These are phyloP conservation scores for Cutaneotrichosporon sp. DNA, from an alignment of 1,284 basidiomycete genomes.

Conservation along the genomic window DNA sequence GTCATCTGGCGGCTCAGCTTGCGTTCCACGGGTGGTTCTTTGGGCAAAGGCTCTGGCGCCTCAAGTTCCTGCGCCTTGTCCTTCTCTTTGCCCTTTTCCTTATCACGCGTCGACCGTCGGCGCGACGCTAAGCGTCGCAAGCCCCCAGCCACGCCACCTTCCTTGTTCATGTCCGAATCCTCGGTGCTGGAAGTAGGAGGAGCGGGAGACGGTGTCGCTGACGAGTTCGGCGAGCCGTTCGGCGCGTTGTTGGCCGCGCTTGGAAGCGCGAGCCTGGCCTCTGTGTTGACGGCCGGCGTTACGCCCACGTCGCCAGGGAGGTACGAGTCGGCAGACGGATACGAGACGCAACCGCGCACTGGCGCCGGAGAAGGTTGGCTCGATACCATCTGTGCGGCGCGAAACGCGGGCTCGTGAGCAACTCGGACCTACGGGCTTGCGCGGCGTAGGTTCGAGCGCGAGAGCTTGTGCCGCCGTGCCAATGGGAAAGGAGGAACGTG, in stretches of 20 bases:
- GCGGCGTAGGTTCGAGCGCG: conserved; percentile 12
- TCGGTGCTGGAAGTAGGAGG: neutral
- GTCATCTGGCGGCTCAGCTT: conserved; percentile 9
- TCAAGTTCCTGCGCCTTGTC: neutral
- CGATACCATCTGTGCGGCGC: conserved; percentile 39
- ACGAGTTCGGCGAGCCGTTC: neutral
- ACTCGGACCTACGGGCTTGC: conserved; percentile 13
- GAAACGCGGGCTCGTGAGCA: conserved; percentile 8
- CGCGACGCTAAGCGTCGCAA: conserved; percentile 6
- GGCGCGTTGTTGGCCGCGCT: neutral
- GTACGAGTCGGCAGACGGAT: conserved; percentile 44
- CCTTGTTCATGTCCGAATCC: conserved; percentile 7
- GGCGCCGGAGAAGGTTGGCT: conserved; percentile 44
- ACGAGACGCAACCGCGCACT: conserved; percentile 39
- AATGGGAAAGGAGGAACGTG: neutral
- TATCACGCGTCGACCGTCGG: neutral
- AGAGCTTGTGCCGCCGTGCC: neutral
- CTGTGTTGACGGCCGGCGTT: conserved; percentile 8
- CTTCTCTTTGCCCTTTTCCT: conserved; percentile 10
- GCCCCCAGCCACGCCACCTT: conserved; percentile 6
- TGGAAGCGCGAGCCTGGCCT: conserved; percentile 3
- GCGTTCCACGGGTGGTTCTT: neutral
- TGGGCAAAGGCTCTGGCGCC: conserved; percentile 1
- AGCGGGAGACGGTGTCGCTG: neutral
- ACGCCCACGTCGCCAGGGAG: conserved; percentile 39